A percentile compares a stretch with the other conserved stretches of the same genome.
Evolutionary conservation across 352 stramenopile species (phyloP).

Genomic region (Phytophthora vignae): DNA sequence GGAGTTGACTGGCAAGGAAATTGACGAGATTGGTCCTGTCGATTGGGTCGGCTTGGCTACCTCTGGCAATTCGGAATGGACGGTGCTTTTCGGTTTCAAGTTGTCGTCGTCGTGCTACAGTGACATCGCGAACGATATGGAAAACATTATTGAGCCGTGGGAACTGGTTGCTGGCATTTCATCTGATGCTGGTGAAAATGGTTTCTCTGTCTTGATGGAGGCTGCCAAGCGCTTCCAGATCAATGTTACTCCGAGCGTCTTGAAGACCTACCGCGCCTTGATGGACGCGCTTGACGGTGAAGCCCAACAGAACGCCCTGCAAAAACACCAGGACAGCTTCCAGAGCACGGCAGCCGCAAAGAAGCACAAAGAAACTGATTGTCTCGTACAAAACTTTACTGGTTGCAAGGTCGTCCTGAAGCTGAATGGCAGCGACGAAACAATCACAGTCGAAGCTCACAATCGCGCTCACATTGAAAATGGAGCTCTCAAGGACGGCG

Average conservation of each 20-base stretch:
- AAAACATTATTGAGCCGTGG: conserved; percentile 80
- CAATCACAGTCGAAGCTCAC: conserved; percentile 54
- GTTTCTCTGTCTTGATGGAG: conserved; percentile 67
- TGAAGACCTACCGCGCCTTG: conserved; percentile 81
- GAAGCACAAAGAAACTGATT: conserved; percentile 54
- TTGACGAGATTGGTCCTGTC: conserved; percentile 58
- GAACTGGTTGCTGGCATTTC: conserved; percentile 62
- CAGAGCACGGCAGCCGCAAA: conserved; percentile 46
- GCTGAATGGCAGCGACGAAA: conserved; percentile 56
- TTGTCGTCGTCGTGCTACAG: conserved; percentile 77
- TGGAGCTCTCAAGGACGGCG: conserved; percentile 46
- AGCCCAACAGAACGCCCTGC: conserved; percentile 60
- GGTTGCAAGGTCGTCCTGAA: conserved; percentile 64
- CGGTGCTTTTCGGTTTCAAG: conserved; percentile 66
- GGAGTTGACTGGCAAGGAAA: conserved; percentile 56
- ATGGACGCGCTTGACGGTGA: conserved; percentile 82
- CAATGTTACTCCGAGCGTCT: conserved; percentile 72
- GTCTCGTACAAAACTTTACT: conserved; percentile 77
- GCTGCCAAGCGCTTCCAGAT: conserved; percentile 79
- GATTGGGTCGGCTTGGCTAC: conserved; percentile 65
- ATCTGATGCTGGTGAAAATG: conserved; percentile 66
- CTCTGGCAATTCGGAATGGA: conserved; percentile 68
- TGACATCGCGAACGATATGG: conserved; percentile 75
- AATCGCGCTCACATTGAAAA: conserved; percentile 57
- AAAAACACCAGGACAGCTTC: conserved; percentile 75